A percentile compares a stretch with the other conserved stretches of the same genome.
Conservation (phyloP, 2,329 filamentous ascomycete species). For the Ophiocordyceps australis region DNA sequence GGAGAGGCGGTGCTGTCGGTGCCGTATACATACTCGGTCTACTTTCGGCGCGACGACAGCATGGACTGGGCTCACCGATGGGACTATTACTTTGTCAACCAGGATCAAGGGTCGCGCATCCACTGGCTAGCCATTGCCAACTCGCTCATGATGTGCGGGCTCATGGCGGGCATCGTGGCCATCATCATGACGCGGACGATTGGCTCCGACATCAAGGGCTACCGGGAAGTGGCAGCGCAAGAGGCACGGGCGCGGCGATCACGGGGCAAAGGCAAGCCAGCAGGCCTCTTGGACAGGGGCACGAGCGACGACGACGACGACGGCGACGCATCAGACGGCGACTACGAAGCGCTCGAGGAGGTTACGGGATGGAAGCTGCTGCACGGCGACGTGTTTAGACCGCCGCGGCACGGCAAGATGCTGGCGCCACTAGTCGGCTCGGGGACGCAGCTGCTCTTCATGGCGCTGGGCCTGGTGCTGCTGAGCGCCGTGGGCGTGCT, state of each 20-base stretch:
- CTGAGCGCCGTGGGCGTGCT: slow-evolving; percentile 61
- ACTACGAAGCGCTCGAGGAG: slow-evolving; percentile 50
- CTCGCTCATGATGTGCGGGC: slow-evolving; percentile 64
- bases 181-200: slow-evolving; percentile 70
- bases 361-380: slow-evolving; percentile 77
- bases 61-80: slow-evolving; percentile 74
- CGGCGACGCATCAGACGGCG: slow-evolving; percentile 30
- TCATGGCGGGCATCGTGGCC: slow-evolving; percentile 61
- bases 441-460: slow-evolving; percentile 73
- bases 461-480: slow-evolving; percentile 53
- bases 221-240: slow-evolving; percentile 46
- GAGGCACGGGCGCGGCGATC: slow-evolving; percentile 37
- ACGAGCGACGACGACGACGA: slow-evolving; percentile 28
- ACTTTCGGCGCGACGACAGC: slow-evolving; percentile 66
- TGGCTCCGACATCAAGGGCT: slow-evolving; percentile 59
- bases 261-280: slow-evolving; percentile 26
- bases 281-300: slow-evolving; percentile 21
- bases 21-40: slow-evolving; percentile 78
- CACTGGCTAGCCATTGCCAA: slow-evolving; percentile 85
- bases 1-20: slow-evolving; percentile 47
- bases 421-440: slow-evolving; percentile 70
- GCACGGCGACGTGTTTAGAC: slow-evolving; percentile 74
- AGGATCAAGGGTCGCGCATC: slow-evolving; percentile 63
- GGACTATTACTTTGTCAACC: slow-evolving; percentile 81
- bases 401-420: slow-evolving; percentile 50